A percentile compares a stretch with the other conserved stretches of the same genome.
Conservation (phyloP, 345 rosid species). For the Lepidium africanum region DNA sequence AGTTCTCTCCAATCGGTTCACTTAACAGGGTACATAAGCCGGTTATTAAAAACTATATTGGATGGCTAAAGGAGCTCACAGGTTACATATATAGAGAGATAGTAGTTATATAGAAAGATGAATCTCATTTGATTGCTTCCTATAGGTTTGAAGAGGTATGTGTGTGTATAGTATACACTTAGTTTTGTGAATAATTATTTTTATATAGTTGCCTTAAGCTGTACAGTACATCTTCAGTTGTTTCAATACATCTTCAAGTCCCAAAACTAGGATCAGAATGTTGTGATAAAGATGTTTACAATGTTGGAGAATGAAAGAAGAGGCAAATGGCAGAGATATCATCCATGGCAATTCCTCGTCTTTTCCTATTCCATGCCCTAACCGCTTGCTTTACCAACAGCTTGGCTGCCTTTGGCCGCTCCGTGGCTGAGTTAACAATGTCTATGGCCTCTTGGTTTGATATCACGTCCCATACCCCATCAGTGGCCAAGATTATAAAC, state of each 20-base stretch:
- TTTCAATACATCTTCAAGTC: background rate
- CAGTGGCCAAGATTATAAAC: slow-evolving; percentile 78
- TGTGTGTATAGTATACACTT: background rate
- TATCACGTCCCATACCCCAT: slow-evolving; percentile 97
- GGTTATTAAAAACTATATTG: background rate
- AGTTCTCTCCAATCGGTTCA: background rate
- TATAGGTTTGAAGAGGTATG: slow-evolving; percentile 1
- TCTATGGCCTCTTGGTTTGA: slow-evolving; percentile 82
- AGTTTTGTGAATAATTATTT: background rate
- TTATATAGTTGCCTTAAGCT: background rate
- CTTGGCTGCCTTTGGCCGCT: slow-evolving; percentile 66
- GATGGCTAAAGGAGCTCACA: background rate
- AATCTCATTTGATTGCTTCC: background rate
- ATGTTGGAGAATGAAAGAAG: slow-evolving; percentile 50
- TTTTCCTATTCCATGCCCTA: slow-evolving; percentile 63
- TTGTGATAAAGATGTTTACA: slow-evolving; percentile 1
- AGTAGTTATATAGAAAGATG: background rate
- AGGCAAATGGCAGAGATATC: slow-evolving; percentile 92
- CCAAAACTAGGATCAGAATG: background rate
- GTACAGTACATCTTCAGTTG: slow-evolving; percentile 5
- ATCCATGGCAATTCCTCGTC: slow-evolving; percentile 78
- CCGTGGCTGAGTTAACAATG: slow-evolving; percentile 48
- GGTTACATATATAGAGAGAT: slow-evolving; percentile 1
- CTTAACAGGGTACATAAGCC: background rate
- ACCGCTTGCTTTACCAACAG: slow-evolving; percentile 53